These are phyloP conservation scores for Nicotiana tomentosiformis DNA, from an alignment of 257 asterid genomes.

Conservation along the genomic window DNA sequence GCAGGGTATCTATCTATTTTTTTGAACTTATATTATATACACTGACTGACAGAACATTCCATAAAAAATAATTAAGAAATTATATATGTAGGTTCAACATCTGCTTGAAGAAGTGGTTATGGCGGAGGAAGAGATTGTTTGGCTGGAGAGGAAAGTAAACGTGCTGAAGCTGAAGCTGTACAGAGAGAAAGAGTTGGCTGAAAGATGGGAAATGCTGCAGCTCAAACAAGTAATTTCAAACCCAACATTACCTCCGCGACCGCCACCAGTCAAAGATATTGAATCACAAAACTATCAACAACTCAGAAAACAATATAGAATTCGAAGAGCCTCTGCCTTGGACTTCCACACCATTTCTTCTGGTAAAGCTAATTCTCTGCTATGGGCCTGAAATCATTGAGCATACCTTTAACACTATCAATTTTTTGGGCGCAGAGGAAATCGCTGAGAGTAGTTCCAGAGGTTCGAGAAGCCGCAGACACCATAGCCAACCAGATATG, in stretches of 20 bases:
- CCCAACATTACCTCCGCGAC: background rate
- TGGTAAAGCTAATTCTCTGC: conserved; percentile 12
- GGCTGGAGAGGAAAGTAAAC: conserved; percentile 58
- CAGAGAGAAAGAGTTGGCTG: conserved; percentile 46
- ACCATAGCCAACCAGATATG: conserved; percentile 19
- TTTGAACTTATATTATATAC: background rate
- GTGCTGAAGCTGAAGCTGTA: conserved; percentile 42
- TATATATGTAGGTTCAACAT: conserved; percentile 47
- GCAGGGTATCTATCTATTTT: conserved; percentile 11
- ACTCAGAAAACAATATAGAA: conserved; percentile 23
- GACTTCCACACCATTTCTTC: conserved; percentile 37
- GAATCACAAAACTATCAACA: conserved; percentile 38
- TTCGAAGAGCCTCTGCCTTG: conserved; percentile 42
- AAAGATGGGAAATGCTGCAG: conserved; percentile 38
- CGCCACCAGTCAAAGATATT: background rate
- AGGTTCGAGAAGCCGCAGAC: conserved; percentile 27
- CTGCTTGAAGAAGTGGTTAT: conserved; percentile 61
- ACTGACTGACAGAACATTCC: too few relatives aligned
- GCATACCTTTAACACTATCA: background rate
- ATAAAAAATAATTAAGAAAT: too few relatives aligned
- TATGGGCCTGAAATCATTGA: too few relatives aligned
- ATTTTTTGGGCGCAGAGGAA: conserved; percentile 26
- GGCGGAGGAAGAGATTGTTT: conserved; percentile 68
- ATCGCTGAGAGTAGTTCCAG: conserved; percentile 33
- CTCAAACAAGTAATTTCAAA: conserved; percentile 19